Evolutionary conservation across 139 green algal species (phyloP), one percentile per base, ranked within the genome.

Genomic region (Nannochloris sp.): DNA sequence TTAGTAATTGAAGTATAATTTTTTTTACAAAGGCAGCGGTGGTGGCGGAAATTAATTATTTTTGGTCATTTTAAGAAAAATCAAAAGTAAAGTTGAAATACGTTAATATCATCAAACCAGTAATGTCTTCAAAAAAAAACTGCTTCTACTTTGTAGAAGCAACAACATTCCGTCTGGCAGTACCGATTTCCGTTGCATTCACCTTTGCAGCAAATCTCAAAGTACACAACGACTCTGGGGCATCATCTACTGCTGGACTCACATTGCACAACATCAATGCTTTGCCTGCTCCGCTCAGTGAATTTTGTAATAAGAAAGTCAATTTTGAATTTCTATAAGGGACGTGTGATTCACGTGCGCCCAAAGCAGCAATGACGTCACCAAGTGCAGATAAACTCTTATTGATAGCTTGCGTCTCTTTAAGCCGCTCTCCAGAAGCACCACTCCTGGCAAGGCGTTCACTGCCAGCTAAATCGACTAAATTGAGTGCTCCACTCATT

Each of bases 241-340:
- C 77, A 13, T 80, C 88, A 3, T 80, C 74, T 0, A 73, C 66
- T 72, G 92, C 84, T 6, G 89, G 89, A 53, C 88, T 87, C 64
- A 97, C 76, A 83, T 97, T 94, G 36, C 94, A 85, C 62, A 96
- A 89, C 91, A 97, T 96, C 4, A 96, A 83, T 30, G 90, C 95
- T 74, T 96, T 97, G 59, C 86, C 89, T 42, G 75, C 71, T 62
- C 59, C 65, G 35, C 70, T 29, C 42, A 64, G 19, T 6, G 12
- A 61, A 4, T 46, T 60, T 70, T 83, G 69, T n/a, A 97, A 79
- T 32, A 98, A 76, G 70, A 93, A 89, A 0, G 92, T 98, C n/a
- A 98, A 85, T 84, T 96, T 96, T 71, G 73, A 89, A 81, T 96
- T 96, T 65, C 89, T 84, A 81, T 95, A 93, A 1, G 89, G 89